These are phyloP conservation scores for Kondoa subrosea DNA, from an alignment of 768 basidiomycete species.

Conservation along the genomic window DNA sequence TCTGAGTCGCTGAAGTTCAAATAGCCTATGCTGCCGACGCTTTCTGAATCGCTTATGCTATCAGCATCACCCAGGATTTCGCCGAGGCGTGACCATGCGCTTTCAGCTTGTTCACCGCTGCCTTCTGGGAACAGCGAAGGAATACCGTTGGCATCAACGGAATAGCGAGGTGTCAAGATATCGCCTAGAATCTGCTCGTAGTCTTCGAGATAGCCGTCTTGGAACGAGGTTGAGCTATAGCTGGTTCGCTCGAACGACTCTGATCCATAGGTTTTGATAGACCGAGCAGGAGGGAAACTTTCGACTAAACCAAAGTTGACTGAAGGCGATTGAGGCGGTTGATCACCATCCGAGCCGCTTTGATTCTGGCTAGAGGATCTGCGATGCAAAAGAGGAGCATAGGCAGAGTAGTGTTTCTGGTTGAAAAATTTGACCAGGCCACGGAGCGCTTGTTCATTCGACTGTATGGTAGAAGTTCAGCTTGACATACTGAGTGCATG, in stretches of 20 bases:
- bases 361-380: slow-evolving; percentile 59
- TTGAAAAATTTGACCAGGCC: slow-evolving; percentile 94
- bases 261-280: slow-evolving; percentile 18
- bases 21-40: slow-evolving; percentile 62
- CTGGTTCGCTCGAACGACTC: slow-evolving; percentile 44
- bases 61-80: slow-evolving; percentile 58
- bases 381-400: slow-evolving; percentile 42
- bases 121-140: slow-evolving; percentile 20
- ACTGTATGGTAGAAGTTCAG: slow-evolving; percentile 37
- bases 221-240: slow-evolving; percentile 71
- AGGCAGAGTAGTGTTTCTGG: slow-evolving; percentile 63
- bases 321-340: slow-evolving; percentile 21
- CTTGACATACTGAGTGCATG: neutral
- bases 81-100: slow-evolving; percentile 68
- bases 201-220: slow-evolving; percentile 77
- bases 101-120: slow-evolving; percentile 21
- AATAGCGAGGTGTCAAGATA: slow-evolving; percentile 40
- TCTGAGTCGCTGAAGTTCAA: slow-evolving; percentile 40
- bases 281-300: slow-evolving; percentile 74
- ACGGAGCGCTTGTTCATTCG: slow-evolving; percentile 85
- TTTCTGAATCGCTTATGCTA: slow-evolving; percentile 84
- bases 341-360: slow-evolving; percentile 43
- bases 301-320: slow-evolving; percentile 49
- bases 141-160: slow-evolving; percentile 13
- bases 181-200: slow-evolving; percentile 93